Percentiles rank a stretch among this genome's conserved stretches.
Conservation (phyloP, 148 eudicot species). For the Rhododendron griersonianum region DNA sequence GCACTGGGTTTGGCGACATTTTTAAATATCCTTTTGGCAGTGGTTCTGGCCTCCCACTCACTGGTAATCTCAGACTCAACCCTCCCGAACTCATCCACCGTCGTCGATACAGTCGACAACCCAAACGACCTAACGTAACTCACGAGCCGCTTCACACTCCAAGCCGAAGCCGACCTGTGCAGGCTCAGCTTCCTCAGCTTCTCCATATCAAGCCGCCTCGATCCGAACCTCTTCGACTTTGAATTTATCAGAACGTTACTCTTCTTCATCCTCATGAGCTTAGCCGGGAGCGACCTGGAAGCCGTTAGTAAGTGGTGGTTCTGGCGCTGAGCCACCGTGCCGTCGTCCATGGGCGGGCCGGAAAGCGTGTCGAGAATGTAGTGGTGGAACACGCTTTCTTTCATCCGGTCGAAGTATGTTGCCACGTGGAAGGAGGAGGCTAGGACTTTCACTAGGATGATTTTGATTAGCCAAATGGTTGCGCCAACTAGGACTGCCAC, state of each 20-base stretch:
- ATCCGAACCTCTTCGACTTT: constrained; percentile 38
- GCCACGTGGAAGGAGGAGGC: constrained; percentile 78
- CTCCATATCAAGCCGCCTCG: constrained; percentile 50
- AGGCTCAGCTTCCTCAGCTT: constrained; percentile 48
- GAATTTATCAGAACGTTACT: neutral
- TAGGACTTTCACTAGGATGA: constrained; percentile 52
- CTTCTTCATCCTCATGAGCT: constrained; percentile 17
- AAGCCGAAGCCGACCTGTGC: constrained; percentile 39
- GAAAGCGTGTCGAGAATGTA: constrained; percentile 71
- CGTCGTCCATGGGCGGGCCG: constrained; percentile 64
- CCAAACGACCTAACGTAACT: constrained; percentile 48
- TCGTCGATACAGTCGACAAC: constrained; percentile 50
- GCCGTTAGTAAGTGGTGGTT: constrained; percentile 6
- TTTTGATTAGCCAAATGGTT: constrained; percentile 66
- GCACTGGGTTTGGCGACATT: constrained; percentile 60
- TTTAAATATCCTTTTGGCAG: constrained; percentile 54
- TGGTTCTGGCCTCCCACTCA: constrained; percentile 60
- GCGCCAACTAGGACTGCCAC: constrained; percentile 57
- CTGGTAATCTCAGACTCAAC: constrained; percentile 59
- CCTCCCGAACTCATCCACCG: constrained; percentile 52
- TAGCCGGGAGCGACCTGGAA: constrained; percentile 39
- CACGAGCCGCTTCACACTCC: constrained; percentile 57
- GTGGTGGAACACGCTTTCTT: constrained; percentile 71
- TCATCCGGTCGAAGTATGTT: constrained; percentile 83
- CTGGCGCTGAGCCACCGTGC: neutral